Evolutionary conservation across 148 eudicot species (phyloP).

Genomic region (Vaccinium vitisidaea): DNA sequence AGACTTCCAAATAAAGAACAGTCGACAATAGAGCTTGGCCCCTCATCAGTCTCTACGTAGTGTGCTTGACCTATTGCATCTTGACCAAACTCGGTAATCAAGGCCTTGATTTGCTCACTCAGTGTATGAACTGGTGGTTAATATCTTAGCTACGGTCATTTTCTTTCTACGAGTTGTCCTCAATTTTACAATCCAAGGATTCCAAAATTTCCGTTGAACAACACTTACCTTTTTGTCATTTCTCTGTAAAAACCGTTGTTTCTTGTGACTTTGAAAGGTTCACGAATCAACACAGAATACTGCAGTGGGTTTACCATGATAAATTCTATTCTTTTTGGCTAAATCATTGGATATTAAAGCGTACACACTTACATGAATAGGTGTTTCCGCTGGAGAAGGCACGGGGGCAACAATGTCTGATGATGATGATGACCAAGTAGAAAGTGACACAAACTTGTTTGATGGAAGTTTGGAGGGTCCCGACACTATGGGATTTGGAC

Average conservation of each 20-base stretch:
- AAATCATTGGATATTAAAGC: not conserved
- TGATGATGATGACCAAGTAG: conserved; percentile 57
- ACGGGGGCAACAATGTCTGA: conserved; percentile 69
- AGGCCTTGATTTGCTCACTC: not conserved
- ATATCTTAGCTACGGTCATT: not conserved
- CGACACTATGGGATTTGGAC: conserved; percentile 67
- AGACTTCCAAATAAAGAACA: not conserved
- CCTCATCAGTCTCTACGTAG: not conserved
- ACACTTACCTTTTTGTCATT: not conserved
- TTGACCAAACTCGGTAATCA: not conserved
- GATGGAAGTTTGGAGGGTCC: conserved; percentile 54
- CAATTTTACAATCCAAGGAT: not conserved
- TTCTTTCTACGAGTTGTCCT: not conserved
- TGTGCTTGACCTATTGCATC: not conserved
- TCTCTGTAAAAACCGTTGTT: not conserved
- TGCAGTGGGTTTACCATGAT: not conserved
- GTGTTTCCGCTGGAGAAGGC: conserved; percentile 65
- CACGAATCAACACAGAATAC: not conserved
- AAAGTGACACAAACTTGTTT: conserved; percentile 49
- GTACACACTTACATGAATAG: conserved; percentile 35
- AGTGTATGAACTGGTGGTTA: not conserved
- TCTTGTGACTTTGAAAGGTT: not conserved
- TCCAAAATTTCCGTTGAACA: not conserved
- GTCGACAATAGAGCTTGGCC: not conserved
- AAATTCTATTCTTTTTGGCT: conserved; percentile 9